A percentile compares a stretch with the other conserved stretches of the same genome.
Conservation (phyloP, 1,284 basidiomycete species). For the Puccinia triticina region DNA sequence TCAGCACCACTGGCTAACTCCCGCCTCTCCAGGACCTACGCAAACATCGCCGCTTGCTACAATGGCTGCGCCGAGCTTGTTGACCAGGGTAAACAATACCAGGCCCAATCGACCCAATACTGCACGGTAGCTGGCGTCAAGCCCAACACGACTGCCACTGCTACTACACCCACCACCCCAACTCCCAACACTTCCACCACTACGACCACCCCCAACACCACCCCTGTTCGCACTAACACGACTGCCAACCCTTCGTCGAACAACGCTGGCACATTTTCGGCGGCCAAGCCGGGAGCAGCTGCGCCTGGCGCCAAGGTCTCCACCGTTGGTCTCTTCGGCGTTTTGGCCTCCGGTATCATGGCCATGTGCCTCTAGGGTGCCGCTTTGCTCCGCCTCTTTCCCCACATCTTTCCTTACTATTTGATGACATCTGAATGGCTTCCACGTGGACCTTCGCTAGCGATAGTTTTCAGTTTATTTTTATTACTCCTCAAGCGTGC, state of each 20-base stretch:
- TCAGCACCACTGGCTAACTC: background rate
- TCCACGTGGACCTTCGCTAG: too few relatives aligned
- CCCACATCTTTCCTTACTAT: too few relatives aligned
- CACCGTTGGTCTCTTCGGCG: background rate
- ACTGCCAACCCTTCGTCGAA: background rate
- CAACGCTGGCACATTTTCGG: background rate
- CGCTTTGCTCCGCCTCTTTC: too few relatives aligned
- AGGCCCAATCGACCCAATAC: conserved; percentile 28
- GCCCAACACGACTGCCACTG: conserved; percentile 3
- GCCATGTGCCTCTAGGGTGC: background rate
- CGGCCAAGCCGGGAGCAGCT: background rate
- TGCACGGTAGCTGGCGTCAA: conserved; percentile 18
- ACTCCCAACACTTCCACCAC: background rate
- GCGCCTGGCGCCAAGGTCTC: background rate
- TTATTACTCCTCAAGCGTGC: too few relatives aligned
- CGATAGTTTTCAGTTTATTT: too few relatives aligned
- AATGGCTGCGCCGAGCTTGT: conserved; percentile 39
- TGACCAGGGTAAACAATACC: conserved; percentile 26
- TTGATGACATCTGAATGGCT: too few relatives aligned
- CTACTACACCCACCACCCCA: background rate
- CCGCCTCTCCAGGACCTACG: conserved; percentile 19
- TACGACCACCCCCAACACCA: background rate
- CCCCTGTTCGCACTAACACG: background rate
- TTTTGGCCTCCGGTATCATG: background rate
- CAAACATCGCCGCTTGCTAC: conserved; percentile 46